Conservation (phyloP, 495 filamentous ascomycete species). For the Tuber brumale region DNA sequence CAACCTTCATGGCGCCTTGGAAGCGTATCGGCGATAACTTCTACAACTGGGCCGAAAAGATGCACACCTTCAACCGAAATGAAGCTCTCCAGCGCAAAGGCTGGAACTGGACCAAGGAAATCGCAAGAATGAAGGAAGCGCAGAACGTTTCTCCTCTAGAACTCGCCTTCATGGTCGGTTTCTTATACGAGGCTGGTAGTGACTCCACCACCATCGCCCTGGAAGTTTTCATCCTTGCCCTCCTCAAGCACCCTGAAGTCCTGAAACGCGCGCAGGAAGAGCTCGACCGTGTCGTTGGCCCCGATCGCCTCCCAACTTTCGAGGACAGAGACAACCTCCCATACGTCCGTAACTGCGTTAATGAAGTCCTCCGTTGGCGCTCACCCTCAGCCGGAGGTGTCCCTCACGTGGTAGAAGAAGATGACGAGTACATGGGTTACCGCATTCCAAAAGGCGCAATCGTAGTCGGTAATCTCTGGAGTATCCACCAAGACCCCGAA, state of each 20-base stretch:
- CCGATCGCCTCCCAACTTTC: constrained; percentile 33
- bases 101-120: constrained; percentile 5
- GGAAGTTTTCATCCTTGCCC: constrained; percentile 30
- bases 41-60: background rate
- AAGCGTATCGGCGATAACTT: background rate
- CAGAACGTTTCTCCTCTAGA: background rate
- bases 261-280: constrained; percentile 38
- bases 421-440: constrained; percentile 39
- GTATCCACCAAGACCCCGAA: constrained; percentile 39
- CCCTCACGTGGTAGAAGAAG: constrained; percentile 42
- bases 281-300: constrained; percentile 41
- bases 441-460: background rate
- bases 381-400: constrained; percentile 31
- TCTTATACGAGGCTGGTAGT: constrained; percentile 53
- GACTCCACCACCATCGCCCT: constrained; percentile 50
- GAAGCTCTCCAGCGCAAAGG: background rate
- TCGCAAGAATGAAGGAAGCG: background rate
- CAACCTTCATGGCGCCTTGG: background rate
- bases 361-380: constrained; percentile 39
- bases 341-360: constrained; percentile 38
- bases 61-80: background rate
- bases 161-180: constrained; percentile 47
- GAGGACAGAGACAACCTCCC: constrained; percentile 38
- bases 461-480: constrained; percentile 1
- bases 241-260: constrained; percentile 40